Evolutionary conservation across 1,139 yeast species (phyloP).

Genomic region (Sugiyamaella xylanicola): DNA sequence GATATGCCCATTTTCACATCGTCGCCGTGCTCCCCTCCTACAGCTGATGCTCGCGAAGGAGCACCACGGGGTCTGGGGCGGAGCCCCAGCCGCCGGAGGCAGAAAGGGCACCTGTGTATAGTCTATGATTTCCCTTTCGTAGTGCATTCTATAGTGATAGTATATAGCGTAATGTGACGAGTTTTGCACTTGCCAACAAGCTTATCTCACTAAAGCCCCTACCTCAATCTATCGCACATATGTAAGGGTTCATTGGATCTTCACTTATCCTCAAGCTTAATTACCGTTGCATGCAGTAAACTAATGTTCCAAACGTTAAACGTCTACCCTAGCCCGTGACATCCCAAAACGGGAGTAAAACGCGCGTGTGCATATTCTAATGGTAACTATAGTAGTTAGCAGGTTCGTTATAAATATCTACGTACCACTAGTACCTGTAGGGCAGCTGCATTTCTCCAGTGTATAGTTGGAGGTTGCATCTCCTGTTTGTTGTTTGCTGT

Average conservation of each 20-base stretch:
- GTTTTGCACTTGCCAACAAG: no score
- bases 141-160: no score
- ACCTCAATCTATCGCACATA: background rate
- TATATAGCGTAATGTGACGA: no score
- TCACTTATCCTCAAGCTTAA: background rate
- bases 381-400: background rate
- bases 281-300: background rate
- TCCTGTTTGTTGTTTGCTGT: background rate
- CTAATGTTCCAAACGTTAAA: background rate
- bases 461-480: background rate
- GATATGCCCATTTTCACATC: no score
- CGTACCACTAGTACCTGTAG: background rate
- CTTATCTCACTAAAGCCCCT: no score
- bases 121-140: no score
- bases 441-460: background rate
- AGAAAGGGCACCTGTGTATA: no score
- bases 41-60: background rate
- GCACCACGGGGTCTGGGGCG: background rate
- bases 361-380: background rate
- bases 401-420: background rate
- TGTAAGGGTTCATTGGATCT: background rate
- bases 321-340: slow-evolving; percentile 2
- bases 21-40: no score
- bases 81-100: background rate
- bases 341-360: background rate